phyloP scores from a whole-genome alignment of 345 rosid species.

The Eucalyptus coolabah region DNA sequence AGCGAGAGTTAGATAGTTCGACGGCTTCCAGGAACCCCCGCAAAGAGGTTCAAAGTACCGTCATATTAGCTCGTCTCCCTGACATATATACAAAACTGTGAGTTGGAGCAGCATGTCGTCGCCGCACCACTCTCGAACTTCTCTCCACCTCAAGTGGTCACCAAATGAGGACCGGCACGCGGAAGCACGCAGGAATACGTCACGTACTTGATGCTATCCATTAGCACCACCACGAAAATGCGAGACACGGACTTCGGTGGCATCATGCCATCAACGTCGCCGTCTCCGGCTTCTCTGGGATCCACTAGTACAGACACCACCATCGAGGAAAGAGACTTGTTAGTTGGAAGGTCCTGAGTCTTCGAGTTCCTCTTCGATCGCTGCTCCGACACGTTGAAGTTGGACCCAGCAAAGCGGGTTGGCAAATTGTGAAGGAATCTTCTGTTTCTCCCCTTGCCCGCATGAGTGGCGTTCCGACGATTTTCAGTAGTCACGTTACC shows the following conservation, averaged over 20 bases:
- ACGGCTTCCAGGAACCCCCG: neutral
- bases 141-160: conserved; percentile 33
- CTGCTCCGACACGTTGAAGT: conserved; percentile 39
- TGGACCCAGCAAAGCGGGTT: conserved; percentile 34
- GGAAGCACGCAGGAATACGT: conserved; percentile 94
- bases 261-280: conserved; percentile 58
- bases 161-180: conserved; percentile 53
- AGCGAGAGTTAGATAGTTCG: neutral
- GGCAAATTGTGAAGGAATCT: conserved; percentile 61
- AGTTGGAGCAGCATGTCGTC: neutral
- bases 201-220: conserved; percentile 84
- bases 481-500: conserved; percentile 31
- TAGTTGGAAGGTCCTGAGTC: conserved; percentile 34
- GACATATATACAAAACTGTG: conserved; percentile 22
- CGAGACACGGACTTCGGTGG: conserved; percentile 71
- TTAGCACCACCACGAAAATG: conserved; percentile 87
- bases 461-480: conserved; percentile 24
- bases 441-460: conserved; percentile 43
- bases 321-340: conserved; percentile 64
- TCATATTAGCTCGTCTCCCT: neutral
- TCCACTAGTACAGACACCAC: conserved; percentile 93
- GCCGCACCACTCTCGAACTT: neutral
- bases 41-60: neutral
- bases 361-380: conserved; percentile 15
- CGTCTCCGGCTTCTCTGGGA: conserved; percentile 83